phyloP scores from a whole-genome alignment of 2,329 filamentous ascomycete genomes.

The Metarhizium sp. region DNA sequence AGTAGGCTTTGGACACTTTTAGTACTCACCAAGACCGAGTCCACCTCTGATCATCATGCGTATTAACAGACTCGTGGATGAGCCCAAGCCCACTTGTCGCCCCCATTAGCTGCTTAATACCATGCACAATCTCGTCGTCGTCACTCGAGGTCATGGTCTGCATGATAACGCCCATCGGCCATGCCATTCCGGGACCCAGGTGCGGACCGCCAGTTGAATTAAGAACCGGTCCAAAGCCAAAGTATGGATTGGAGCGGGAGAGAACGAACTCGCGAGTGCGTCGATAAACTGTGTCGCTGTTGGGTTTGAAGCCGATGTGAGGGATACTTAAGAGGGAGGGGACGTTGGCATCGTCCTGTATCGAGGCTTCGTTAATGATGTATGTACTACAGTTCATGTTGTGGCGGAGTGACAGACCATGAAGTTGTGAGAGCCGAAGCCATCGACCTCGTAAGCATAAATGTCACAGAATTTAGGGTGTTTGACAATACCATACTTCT shows the following conservation, averaged over 20 bases:
- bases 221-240: conserved; percentile 41
- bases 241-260: conserved; percentile 65
- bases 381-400: too few relatives aligned
- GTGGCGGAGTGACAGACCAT: conserved; percentile 33
- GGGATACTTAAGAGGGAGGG: conserved; percentile 52
- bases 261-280: conserved; percentile 72
- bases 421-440: conserved; percentile 49
- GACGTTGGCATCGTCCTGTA: conserved; percentile 51
- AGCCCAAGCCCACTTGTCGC: conserved; percentile 65
- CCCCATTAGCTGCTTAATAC: conserved; percentile 55
- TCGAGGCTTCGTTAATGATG: background rate
- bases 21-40: conserved; percentile 26
- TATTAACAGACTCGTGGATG: conserved; percentile 57
- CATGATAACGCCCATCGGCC: conserved; percentile 81
- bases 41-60: conserved; percentile 21
- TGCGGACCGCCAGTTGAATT: conserved; percentile 44
- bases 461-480: conserved; percentile 54
- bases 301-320: conserved; percentile 45
- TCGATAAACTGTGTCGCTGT: conserved; percentile 55
- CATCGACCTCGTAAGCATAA: conserved; percentile 63
- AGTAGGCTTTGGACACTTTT: background rate
- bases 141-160: conserved; percentile 69
- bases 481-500: conserved; percentile 55
- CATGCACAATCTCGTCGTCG: conserved; percentile 62
- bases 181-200: conserved; percentile 58